phyloP scores from a whole-genome alignment of 164 flowering plant genomes.

The Stephania japonica region DNA sequence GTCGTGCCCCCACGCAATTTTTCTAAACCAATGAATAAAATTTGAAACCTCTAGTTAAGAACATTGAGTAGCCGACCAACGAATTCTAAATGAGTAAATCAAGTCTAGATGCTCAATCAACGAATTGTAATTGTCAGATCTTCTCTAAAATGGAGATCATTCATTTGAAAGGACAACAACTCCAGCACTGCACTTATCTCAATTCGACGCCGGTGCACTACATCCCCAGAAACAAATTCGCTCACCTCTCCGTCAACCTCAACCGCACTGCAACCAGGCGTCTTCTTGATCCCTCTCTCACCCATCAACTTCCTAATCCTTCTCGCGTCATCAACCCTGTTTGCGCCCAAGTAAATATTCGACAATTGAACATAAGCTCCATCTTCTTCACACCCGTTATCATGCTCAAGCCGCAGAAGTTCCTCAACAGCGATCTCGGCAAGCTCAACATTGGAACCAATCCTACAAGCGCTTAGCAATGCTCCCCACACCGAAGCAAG shows the following conservation, averaged over 20 bases:
- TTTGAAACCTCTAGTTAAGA: too few species aligned
- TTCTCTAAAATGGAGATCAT: conserved; percentile 6
- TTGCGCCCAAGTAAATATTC: conserved; percentile 34
- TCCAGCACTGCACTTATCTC: conserved; percentile 24
- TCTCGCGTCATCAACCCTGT: conserved; percentile 32
- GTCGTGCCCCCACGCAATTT: too few species aligned
- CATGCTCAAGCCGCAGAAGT: conserved; percentile 25
- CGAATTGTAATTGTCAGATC: not conserved
- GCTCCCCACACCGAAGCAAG: conserved; percentile 53
- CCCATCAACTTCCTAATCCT: conserved; percentile 37
- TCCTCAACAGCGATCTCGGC: conserved; percentile 40
- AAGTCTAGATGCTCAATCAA: not conserved
- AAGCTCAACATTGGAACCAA: conserved; percentile 28
- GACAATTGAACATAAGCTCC: conserved; percentile 44
- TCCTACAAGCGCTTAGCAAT: conserved; percentile 34
- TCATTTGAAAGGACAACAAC: conserved; percentile 13
- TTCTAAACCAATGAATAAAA: too few species aligned
- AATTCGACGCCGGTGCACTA: conserved; percentile 19
- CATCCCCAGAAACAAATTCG: conserved; percentile 47
- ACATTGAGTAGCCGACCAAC: too few species aligned
- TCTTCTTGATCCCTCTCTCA: conserved; percentile 34
- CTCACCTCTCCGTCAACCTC: conserved; percentile 39
- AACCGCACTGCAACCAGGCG: conserved; percentile 44
- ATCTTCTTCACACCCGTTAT: conserved; percentile 25
- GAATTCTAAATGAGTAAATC: too few species aligned